Evolutionary conservation across 768 basidiomycete species (phyloP).

Genomic region (Mycena vulgaris): DNA sequence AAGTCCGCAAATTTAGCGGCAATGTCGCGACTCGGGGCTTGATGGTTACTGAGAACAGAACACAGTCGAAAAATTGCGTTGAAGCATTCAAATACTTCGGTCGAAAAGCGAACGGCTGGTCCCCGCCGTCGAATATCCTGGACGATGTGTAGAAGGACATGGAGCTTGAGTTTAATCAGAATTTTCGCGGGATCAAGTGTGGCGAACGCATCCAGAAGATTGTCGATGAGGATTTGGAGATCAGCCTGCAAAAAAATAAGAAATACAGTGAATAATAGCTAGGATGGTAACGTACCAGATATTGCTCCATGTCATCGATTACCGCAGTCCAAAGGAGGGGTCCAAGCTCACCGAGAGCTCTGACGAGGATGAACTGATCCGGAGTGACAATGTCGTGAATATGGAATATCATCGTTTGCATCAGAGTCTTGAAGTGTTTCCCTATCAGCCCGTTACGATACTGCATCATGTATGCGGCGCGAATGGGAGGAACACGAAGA

Average conservation of each 20-base stretch:
- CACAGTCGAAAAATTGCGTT: conserved; percentile 56
- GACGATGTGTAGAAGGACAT: conserved; percentile 48
- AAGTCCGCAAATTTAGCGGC: conserved; percentile 41
- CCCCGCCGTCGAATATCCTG: conserved; percentile 51
- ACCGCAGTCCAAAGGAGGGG: conserved; percentile 50
- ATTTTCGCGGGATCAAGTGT: conserved; percentile 52
- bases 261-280: background rate
- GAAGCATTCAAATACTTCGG: conserved; percentile 57
- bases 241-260: conserved; percentile 33
- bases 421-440: conserved; percentile 52
- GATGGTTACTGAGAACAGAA: conserved; percentile 53
- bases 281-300: conserved; percentile 44
- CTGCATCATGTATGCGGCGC: conserved; percentile 48
- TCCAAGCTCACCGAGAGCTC: conserved; percentile 39
- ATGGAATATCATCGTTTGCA: conserved; percentile 49
- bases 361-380: conserved; percentile 40
- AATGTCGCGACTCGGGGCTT: conserved; percentile 55
- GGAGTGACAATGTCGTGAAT: conserved; percentile 43
- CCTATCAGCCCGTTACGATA: conserved; percentile 45
- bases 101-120: conserved; percentile 50
- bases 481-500: conserved; percentile 40
- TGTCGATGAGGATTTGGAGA: conserved; percentile 42
- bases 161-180: conserved; percentile 50
- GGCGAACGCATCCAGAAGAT: conserved; percentile 54
- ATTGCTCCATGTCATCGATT: conserved; percentile 46